Evolutionary conservation across 2,329 filamentous ascomycete species (phyloP).

Genomic region (Alternaria postmessia): DNA sequence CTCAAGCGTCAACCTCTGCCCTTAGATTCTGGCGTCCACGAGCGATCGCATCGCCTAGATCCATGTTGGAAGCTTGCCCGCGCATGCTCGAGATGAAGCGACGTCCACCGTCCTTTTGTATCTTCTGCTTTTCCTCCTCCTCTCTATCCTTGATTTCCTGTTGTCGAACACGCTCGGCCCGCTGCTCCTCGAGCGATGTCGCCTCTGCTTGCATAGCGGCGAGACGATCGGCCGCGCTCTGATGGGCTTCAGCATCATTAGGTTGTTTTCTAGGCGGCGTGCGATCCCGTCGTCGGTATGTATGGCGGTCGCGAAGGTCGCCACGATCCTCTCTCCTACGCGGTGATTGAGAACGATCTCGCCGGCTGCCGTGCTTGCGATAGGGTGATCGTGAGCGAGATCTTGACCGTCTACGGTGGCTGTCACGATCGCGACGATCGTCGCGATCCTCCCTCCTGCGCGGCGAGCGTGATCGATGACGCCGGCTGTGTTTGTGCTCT

Average conservation of each 20-base stretch:
- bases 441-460: conserved; percentile 39
- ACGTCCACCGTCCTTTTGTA: conserved; percentile 34
- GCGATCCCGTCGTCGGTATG: conserved; percentile 32
- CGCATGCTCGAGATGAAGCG: conserved; percentile 37
- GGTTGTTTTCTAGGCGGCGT: conserved; percentile 20
- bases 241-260: conserved; percentile 21
- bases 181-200: conserved; percentile 42
- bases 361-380: conserved; percentile 12
- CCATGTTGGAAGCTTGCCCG: conserved; percentile 34
- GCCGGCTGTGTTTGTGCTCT: conserved; percentile 36
- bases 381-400: conserved; percentile 25
- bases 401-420: conserved; percentile 31
- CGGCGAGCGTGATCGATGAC: conserved; percentile 49
- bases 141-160: conserved; percentile 44
- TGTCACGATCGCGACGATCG: conserved; percentile 25
- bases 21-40: conserved; percentile 34
- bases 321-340: conserved; percentile 26
- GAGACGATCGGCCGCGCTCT: conserved; percentile 39
- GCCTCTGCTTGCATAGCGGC: conserved; percentile 48
- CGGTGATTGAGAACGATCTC: conserved; percentile 30
- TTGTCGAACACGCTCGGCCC: conserved; percentile 42
- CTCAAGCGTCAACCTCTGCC: conserved; percentile 26
- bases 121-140: conserved; percentile 39
- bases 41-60: conserved; percentile 40
- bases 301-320: conserved; percentile 24